Conservation (phyloP, 2,329 filamentous ascomycete genomes). For the Venturia carpophila region DNA sequence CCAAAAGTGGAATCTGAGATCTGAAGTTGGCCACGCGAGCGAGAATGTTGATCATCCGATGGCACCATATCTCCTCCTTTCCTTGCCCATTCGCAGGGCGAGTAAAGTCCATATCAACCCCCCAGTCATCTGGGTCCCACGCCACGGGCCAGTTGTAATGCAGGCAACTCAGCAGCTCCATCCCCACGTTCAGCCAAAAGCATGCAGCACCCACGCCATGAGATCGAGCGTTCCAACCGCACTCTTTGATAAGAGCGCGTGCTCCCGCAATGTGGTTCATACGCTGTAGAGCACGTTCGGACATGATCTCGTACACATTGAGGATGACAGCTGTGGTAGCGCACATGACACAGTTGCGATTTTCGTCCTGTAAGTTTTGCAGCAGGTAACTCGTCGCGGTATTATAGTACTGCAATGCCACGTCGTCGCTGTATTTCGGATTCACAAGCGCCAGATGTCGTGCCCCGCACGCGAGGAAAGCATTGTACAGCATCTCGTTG, state of each 20-base stretch:
- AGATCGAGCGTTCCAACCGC: slow-evolving; percentile 75
- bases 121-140: slow-evolving; percentile 89
- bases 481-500: slow-evolving; percentile 82
- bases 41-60: slow-evolving; percentile 80
- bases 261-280: slow-evolving; percentile 87
- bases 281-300: slow-evolving; percentile 65
- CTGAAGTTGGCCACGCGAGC: slow-evolving; percentile 83
- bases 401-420: slow-evolving; percentile 76
- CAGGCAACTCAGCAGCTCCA: slow-evolving; percentile 83
- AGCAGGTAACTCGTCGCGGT: slow-evolving; percentile 73
- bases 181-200: slow-evolving; percentile 88
- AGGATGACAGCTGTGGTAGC: slow-evolving; percentile 81
- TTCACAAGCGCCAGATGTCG: slow-evolving; percentile 70
- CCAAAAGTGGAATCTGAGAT: slow-evolving; percentile 55
- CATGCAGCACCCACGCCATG: slow-evolving; percentile 76
- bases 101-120: slow-evolving; percentile 67
- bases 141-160: slow-evolving; percentile 80
- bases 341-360: slow-evolving; percentile 75
- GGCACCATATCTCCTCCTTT: slow-evolving; percentile 76
- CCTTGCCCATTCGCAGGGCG: slow-evolving; percentile 37
- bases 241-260: slow-evolving; percentile 79
- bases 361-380: slow-evolving; percentile 70
- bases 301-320: slow-evolving; percentile 92
- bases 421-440: slow-evolving; percentile 63
- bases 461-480: slow-evolving; percentile 80